Percentiles rank a stretch among this genome's conserved stretches.
These are phyloP conservation scores for Colletotrichum aenigma DNA, from an alignment of 2,329 filamentous ascomycete species.

Conservation along the genomic window DNA sequence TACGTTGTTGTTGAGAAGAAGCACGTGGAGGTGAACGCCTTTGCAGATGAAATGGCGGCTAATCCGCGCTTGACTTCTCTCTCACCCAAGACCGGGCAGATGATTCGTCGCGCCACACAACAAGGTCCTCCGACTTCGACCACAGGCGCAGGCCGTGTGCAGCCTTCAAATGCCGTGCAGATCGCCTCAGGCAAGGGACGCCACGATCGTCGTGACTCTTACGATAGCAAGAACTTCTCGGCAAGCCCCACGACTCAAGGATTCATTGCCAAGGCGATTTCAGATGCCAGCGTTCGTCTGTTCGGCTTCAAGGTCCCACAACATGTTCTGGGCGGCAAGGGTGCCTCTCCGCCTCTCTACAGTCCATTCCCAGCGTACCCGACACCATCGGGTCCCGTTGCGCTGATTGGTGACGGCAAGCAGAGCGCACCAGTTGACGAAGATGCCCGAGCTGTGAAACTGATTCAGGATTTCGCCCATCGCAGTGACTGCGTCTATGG, in stretches of 20 bases:
- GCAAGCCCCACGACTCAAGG: constrained; percentile 81
- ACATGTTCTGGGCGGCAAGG: constrained; percentile 58
- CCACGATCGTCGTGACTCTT: constrained; percentile 79
- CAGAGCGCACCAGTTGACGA: constrained; percentile 71
- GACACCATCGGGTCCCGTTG: constrained; percentile 62
- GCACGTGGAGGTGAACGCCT: constrained; percentile 94
- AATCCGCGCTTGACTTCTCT: constrained; percentile 67
- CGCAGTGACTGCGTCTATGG: constrained; percentile 96
- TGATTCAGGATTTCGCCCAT: constrained; percentile 90
- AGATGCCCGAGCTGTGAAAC: constrained; percentile 77
- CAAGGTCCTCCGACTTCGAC: constrained; percentile 73
- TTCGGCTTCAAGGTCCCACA: constrained; percentile 75
- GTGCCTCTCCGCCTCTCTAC: constrained; percentile 77
- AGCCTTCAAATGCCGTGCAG: constrained; percentile 75
- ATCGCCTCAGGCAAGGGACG: constrained; percentile 70
- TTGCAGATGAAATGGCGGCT: constrained; percentile 92
- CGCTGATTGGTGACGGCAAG: constrained; percentile 72
- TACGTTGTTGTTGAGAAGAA: constrained; percentile 96
- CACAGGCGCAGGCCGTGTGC: constrained; percentile 71
- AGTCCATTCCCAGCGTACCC: constrained; percentile 87
- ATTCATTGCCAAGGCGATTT: constrained; percentile 92
- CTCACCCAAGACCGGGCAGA: constrained; percentile 62
- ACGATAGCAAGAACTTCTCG: constrained; percentile 72
- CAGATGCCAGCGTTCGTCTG: constrained; percentile 82
- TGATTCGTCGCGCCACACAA: constrained; percentile 78